Base-by-base conservation (phyloP, 2,329 filamentous ascomycete genomes). In the Fusarium heterosporum region DNA sequence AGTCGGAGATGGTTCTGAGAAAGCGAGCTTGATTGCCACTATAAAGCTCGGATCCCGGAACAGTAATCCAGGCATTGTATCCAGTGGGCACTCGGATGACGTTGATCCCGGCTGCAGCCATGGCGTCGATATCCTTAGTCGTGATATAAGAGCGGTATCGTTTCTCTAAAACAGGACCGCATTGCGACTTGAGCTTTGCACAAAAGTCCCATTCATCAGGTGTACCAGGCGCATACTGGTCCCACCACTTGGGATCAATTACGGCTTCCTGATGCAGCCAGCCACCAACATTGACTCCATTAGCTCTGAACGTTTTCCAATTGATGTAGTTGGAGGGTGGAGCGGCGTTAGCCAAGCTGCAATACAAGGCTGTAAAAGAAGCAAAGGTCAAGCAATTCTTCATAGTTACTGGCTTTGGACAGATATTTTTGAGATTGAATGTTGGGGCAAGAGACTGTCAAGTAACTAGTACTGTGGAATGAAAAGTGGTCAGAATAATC, bases 171-270 rank as follows among this genome's bases (percentile, higher is more conserved):
- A 34, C 6, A 0, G 30, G 30, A 16, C 30, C 30, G 30, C 30
- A 34, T 16, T 16, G 14, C 13, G 30, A 34, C 13, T 16, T 16
- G 13, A 41, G 19, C 39, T 25, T 41, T 16, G 34, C 36, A 22
- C 43, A 46, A 17, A 46, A 46, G 29, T 46, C 43, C 43, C 43
- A 46, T 29, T 46, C 43, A 19, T 46, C 43, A 10, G 43, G 43
- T n/a, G 43, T 46, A 13, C 28, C 28, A 10, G 26, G 26, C 13
- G 26, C 43, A 17, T 46, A 46, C 28, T 46, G 26, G 11, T 22
- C 19, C 43, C 43, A 46, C 26, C 26, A 46, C 2, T 30, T 32
- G 16, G 43, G 43, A 16, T 46, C 43, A 32, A 46, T 46, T 13
- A 46, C 43, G 26, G 43, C 43, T 32, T 46, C 43, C 16, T 46